Evolutionary conservation across 106 monocot species (phyloP).

Genomic region (Chionographis japonica): DNA sequence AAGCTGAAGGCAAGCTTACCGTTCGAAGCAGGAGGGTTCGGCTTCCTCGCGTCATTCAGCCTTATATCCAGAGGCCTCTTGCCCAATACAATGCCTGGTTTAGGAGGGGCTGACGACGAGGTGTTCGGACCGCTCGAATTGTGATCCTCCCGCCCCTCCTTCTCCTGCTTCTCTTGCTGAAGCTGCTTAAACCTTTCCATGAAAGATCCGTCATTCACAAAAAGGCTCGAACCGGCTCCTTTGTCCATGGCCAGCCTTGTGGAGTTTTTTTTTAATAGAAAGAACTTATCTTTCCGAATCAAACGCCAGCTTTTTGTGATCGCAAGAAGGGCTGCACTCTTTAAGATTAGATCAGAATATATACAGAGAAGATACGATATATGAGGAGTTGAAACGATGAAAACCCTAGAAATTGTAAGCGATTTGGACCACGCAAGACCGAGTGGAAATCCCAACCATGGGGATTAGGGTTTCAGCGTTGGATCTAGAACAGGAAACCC

Average conservation of each 20-base stretch:
- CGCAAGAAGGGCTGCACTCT: constrained; percentile 15
- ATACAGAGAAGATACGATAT: not conserved
- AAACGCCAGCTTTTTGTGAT: not conserved
- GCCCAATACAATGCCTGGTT: constrained; percentile 20
- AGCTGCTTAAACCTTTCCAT: constrained; percentile 73
- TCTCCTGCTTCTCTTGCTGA: constrained; percentile 44
- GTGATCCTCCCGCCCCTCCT: constrained; percentile 1
- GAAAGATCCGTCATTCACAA: constrained; percentile 75
- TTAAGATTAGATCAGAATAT: constrained; percentile 31
- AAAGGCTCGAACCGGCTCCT: constrained; percentile 32
- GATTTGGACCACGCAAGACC: no score
- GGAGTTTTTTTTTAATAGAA: no score
- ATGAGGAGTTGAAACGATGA: no score
- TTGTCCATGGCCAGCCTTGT: constrained; percentile 23
- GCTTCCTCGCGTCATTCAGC: constrained; percentile 41
- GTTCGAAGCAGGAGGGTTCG: constrained; percentile 18
- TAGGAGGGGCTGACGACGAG: constrained; percentile 5
- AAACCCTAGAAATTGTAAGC: no score
- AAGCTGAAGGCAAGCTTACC: constrained; percentile 95
- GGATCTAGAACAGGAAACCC: no score
- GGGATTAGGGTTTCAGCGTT: no score
- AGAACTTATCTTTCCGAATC: not conserved
- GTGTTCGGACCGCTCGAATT: not conserved
- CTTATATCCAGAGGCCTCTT: constrained; percentile 71
- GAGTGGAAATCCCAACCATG: no score